phyloP scores from a whole-genome alignment of 495 filamentous ascomycete species.

The Annulohypoxylon maeteangense region DNA sequence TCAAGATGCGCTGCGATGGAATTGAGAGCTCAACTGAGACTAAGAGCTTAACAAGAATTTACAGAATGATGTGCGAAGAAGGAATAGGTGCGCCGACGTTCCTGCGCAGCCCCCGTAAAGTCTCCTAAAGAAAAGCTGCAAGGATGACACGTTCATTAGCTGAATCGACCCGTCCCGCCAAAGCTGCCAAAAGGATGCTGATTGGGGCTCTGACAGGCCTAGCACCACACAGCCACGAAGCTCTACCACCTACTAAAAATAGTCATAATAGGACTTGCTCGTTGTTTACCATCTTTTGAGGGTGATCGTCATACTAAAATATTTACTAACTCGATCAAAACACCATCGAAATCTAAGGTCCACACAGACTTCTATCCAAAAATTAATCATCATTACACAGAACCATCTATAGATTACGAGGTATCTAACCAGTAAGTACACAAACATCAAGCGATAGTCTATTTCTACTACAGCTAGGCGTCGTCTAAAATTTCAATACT shows the following conservation, averaged over 20 bases:
- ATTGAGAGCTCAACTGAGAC: neutral
- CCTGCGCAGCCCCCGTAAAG: neutral
- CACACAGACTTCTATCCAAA: too few species aligned
- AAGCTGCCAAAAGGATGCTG: neutral
- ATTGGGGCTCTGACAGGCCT: neutral
- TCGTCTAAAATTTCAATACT: neutral
- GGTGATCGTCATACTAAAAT: neutral
- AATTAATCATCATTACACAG: too few species aligned
- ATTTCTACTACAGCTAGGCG: neutral
- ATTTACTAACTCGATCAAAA: neutral
- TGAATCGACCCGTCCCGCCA: neutral
- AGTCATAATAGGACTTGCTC: neutral
- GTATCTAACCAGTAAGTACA: too few species aligned
- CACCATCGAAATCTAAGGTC: too few species aligned
- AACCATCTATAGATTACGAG: too few species aligned
- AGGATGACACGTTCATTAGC: conserved; percentile 2
- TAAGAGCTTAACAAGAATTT: neutral
- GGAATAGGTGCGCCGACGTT: neutral
- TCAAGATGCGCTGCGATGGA: neutral
- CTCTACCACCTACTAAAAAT: neutral
- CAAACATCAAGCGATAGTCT: too few species aligned
- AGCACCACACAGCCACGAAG: neutral
- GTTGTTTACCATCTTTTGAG: neutral
- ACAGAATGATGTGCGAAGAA: neutral
- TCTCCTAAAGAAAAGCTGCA: neutral